Evolutionary conservation across 2,329 filamentous ascomycete species (phyloP).

Genomic region (Fusarium sp.): DNA sequence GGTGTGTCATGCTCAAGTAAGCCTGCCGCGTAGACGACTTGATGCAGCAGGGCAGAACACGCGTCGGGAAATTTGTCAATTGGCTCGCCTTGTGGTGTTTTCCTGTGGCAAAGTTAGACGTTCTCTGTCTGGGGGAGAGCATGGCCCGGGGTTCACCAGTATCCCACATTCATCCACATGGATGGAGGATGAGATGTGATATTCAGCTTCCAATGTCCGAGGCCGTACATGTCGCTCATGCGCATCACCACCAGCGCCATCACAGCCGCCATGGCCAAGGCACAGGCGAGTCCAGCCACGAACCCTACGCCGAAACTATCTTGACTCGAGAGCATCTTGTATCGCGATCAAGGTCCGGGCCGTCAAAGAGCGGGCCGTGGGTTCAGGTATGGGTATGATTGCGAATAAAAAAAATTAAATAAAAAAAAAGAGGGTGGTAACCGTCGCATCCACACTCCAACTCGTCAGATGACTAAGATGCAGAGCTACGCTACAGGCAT

Average conservation of each 20-base stretch:
- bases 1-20: slow-evolving; percentile 43
- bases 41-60: slow-evolving; percentile 57
- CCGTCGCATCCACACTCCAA: slow-evolving; percentile 1
- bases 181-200: slow-evolving; percentile 54
- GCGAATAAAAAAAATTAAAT: not conserved
- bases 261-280: slow-evolving; percentile 27
- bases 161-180: slow-evolving; percentile 74
- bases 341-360: slow-evolving; percentile 3
- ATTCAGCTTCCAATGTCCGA: slow-evolving; percentile 66
- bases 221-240: slow-evolving; percentile 53
- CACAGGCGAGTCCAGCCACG: slow-evolving; percentile 38
- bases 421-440: not conserved
- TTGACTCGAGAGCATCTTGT: slow-evolving; percentile 1
- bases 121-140: not conserved
- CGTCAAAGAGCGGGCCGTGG: not conserved
- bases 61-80: slow-evolving; percentile 55
- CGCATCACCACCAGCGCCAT: slow-evolving; percentile 37
- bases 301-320: slow-evolving; percentile 45
- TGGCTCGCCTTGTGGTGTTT: slow-evolving; percentile 41
- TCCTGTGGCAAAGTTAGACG: slow-evolving; percentile 39
- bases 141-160: slow-evolving; percentile 57
- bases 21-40: slow-evolving; percentile 56
- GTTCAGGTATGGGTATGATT: not conserved
- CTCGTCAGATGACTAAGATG: slow-evolving; percentile 12
- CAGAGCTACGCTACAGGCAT: not conserved